Percentiles rank a stretch among this genome's conserved stretches.
These are phyloP conservation scores for Phytopythium delawarense DNA, from an alignment of 352 stramenopile species.

Conservation along the genomic window DNA sequence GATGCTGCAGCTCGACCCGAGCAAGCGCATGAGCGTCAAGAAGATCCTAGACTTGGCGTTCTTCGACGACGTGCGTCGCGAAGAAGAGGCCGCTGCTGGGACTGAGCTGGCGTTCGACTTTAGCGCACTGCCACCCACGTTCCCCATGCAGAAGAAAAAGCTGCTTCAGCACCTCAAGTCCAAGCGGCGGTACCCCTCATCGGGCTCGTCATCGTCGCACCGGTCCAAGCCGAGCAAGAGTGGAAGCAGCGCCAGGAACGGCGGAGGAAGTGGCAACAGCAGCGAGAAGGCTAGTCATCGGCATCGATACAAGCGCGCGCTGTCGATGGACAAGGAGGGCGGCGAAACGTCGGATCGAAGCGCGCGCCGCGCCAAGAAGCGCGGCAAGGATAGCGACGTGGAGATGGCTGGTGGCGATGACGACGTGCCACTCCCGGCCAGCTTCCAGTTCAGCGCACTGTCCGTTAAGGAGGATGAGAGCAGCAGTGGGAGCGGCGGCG, in stretches of 20 bases:
- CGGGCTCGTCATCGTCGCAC: slow-evolving; percentile 12
- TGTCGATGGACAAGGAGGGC: slow-evolving; percentile 8
- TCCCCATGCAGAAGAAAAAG: slow-evolving; percentile 54
- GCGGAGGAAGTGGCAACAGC: slow-evolving; percentile 1
- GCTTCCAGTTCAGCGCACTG: slow-evolving; percentile 23
- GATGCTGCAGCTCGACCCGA: slow-evolving; percentile 76
- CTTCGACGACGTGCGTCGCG: slow-evolving; percentile 43
- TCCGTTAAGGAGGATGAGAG: slow-evolving; percentile 14
- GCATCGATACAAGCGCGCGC: slow-evolving; percentile 5
- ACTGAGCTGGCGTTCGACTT: slow-evolving; percentile 35
- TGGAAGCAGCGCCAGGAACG: not conserved
- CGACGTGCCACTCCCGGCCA: slow-evolving; percentile 46
- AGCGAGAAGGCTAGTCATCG: slow-evolving; percentile 1
- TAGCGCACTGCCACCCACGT: slow-evolving; percentile 37
- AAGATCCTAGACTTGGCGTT: slow-evolving; percentile 56
- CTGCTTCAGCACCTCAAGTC: slow-evolving; percentile 44
- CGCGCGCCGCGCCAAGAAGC: slow-evolving; percentile 4
- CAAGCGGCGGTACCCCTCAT: slow-evolving; percentile 19
- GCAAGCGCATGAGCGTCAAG: slow-evolving; percentile 40
- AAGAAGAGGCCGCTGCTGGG: not conserved
- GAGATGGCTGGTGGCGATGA: slow-evolving; percentile 39
- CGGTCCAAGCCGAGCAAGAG: slow-evolving; percentile 5
- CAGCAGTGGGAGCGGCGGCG: not conserved
- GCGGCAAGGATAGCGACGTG: slow-evolving; percentile 12
- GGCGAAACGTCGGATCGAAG: slow-evolving; percentile 9